Base-by-base conservation (phyloP, 2,329 filamentous ascomycete species). In the Dactylellina drechsleri region DNA sequence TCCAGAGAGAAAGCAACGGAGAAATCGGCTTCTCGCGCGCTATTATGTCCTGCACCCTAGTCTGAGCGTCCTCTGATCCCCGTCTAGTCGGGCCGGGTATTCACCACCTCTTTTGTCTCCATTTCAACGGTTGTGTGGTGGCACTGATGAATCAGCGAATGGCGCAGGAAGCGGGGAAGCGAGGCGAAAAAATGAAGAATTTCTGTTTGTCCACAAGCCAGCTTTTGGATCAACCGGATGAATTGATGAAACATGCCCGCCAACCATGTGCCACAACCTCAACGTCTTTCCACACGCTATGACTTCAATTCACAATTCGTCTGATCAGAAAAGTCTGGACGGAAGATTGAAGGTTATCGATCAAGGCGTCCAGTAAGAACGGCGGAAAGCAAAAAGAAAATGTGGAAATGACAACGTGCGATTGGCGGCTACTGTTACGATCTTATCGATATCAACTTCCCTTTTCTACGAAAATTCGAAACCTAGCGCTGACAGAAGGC, bases 11-110 rank as follows among this genome's bases (percentile, higher is more conserved):
- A 56, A 61, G 57, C 50, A 61, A 56, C 70, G 70, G 70, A 74
- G 60, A 74, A 66, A 74, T 74, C 70, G 70, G 70, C 41, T 74
- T 53, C 57, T 60, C 49, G 56, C 49, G 52, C 66, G 49, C 31
- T 23, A 40, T 40, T 28, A n/a, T 47, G 43, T 50, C 57, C 66
- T 47, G 2, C 31, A 62, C 59, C 70, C 70, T 57, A 15, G 70
- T 18, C 62, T 45, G n/a, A 36, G 26, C 54, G 60, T 47, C 61
- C 58, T 57, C 54, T 31, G 62, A 74, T 74, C 62, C 67, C 50
- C 70, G 70, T 74, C 53, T 62, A 49, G 43, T 61, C 70, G 70
- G 62, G 49, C 70, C 70, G 70, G 70, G 26, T 47, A 18, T 47
- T 47, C 53, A 54, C 54, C 47, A 61, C 54, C 59, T 47, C 60